Base-by-base conservation (phyloP, 208 protist genomes). In the Trypanosoma conorhini region DNA sequence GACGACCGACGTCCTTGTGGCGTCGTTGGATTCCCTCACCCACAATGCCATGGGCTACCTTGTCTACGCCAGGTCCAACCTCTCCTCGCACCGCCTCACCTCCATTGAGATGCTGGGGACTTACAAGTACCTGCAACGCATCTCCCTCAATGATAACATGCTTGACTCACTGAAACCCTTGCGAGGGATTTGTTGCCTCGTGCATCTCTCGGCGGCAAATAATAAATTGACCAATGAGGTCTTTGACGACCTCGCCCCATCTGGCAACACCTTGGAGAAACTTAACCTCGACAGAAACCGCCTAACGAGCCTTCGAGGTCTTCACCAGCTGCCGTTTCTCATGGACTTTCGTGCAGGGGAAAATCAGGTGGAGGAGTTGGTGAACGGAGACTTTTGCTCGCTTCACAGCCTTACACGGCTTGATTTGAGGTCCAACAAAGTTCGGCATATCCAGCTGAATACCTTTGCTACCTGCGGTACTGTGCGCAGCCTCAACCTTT, bases 91-190 rank as follows among this genome's bases (percentile, higher is more conserved):
- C 17, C 10, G 44, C 12, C 79, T 96, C 56, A 72, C 44, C 5
- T 68, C 76, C 30, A 77, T 94, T 28, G 59, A 74, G 8, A 52
- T 70, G 17, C 56, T 96, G 9, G 65, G 70, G 35, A 55, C 48
- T 0, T 96, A 85, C 62, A 52, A 46, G n/a, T 81, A 89, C 66
- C 67, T 96, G 12, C 91, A 96, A 66, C 81, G 78, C 21, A 50
- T 96, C 15, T 77, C 68, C 26, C 62, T 95, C 8, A 80, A 93
- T 69, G 46, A 86, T 67, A 95, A 95, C 60, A 57, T 60, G 3
- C 71, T 95, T 38, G 81, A 77, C 5, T 72, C 82, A 44, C 82
- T 95, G 13, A 56, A 78, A 35, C 79, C 87, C 26, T 73, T 95
- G 65, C 66, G 58, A 3, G 58, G 70, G 31, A 72, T 91, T 60